Evolutionary conservation across 73 alveolate species (phyloP).

Genomic region (Paramecium primaurelia): DNA sequence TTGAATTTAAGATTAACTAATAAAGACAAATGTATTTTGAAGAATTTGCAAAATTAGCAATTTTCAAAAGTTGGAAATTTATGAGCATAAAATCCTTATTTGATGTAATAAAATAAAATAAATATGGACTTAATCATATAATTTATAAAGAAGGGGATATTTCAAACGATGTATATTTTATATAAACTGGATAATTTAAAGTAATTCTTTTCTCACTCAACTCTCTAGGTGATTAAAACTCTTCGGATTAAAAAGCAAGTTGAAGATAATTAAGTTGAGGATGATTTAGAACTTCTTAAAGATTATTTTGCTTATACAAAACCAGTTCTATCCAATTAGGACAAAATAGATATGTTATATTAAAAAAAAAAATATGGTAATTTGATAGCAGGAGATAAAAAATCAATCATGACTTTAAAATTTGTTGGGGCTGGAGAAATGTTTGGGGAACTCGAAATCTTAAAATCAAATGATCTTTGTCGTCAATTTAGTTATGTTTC

Average conservation of each 20-base stretch:
- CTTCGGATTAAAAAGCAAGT: background rate
- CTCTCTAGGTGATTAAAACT: background rate
- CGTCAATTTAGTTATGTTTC: background rate
- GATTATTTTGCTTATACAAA: constrained; percentile 16
- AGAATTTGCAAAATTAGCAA: constrained; percentile 32
- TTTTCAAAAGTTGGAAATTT: constrained; percentile 23
- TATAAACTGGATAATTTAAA: constrained; percentile 23
- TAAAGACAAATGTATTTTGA: constrained; percentile 34
- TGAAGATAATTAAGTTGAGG: background rate
- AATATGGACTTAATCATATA: background rate
- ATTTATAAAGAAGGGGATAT: constrained; percentile 35
- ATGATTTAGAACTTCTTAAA: background rate
- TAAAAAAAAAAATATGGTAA: constrained; percentile 34
- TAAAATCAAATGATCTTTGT: background rate
- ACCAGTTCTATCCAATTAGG: background rate
- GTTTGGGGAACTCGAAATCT: constrained; percentile 43
- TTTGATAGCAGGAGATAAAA: constrained; percentile 8
- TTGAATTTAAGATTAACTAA: background rate
- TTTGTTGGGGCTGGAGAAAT: constrained; percentile 49
- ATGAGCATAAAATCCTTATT: background rate
- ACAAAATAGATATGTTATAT: background rate
- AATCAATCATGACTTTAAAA: background rate
- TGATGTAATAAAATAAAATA: background rate
- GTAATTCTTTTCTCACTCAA: constrained; percentile 15
- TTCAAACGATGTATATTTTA: constrained; percentile 33